These are phyloP conservation scores for Irpex sp. DNA, from an alignment of 1,284 basidiomycete genomes.

Conservation along the genomic window DNA sequence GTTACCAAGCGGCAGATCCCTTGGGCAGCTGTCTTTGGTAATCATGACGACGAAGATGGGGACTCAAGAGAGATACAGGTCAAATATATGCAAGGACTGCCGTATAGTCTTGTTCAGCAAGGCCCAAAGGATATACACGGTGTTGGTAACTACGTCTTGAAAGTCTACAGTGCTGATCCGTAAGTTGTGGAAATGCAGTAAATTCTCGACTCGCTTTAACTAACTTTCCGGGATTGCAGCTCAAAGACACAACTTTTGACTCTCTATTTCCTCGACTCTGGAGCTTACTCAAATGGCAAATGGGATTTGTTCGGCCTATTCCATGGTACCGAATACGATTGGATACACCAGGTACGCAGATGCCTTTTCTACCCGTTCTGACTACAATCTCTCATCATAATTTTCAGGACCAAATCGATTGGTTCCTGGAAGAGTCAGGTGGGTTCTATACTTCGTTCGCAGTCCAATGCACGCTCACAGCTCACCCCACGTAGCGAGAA, in stretches of 20 bases:
- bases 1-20: constrained; percentile 76
- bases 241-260: constrained; percentile 86
- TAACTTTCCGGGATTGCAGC: constrained; percentile 30
- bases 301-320: constrained; percentile 57
- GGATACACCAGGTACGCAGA: constrained; percentile 53
- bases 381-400: too few species aligned
- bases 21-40: constrained; percentile 90
- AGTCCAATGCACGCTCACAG: constrained; percentile 8
- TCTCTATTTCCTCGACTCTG: constrained; percentile 92
- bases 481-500: constrained; percentile 33
- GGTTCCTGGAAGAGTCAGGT: constrained; percentile 81
- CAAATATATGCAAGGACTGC: constrained; percentile 68
- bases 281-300: constrained; percentile 60
- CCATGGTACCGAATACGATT: constrained; percentile 72
- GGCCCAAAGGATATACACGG: constrained; percentile 84
- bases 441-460: constrained; percentile 11
- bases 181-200: constrained; percentile 31
- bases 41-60: constrained; percentile 82
- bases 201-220: constrained; percentile 10
- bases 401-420: constrained; percentile 82
- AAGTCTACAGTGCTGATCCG: constrained; percentile 72
- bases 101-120: constrained; percentile 75
- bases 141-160: constrained; percentile 81
- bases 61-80: constrained; percentile 56
- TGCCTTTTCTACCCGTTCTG: too few species aligned